phyloP scores from a whole-genome alignment of 805 yeast species.

The Yarrowia sp. region DNA sequence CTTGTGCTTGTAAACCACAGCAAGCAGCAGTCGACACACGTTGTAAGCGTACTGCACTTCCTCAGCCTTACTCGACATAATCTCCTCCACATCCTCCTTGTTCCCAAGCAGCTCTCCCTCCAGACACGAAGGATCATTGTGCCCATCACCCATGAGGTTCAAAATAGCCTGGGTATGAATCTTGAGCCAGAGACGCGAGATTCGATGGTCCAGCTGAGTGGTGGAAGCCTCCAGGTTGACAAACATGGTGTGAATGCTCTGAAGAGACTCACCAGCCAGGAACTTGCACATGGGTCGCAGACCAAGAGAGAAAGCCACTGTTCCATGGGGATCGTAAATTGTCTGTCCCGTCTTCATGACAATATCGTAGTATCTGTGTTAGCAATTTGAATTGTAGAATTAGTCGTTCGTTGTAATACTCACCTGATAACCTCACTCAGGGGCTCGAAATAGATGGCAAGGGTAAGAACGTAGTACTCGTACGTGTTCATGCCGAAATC shows the following conservation, averaged over 20 bases:
- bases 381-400: neutral
- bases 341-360: conserved; percentile 44
- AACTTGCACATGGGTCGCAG: conserved; percentile 45
- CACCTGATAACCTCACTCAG: conserved; percentile 50
- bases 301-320: conserved; percentile 43
- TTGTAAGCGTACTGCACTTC: conserved; percentile 44
- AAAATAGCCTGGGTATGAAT: conserved; percentile 43
- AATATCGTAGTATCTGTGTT: conserved; percentile 44
- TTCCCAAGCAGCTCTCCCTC: conserved; percentile 43
- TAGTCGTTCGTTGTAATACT: conserved; percentile 40
- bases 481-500: conserved; percentile 53
- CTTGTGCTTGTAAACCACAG: conserved; percentile 44
- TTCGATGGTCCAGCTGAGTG: conserved; percentile 41
- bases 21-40: conserved; percentile 42
- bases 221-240: conserved; percentile 41
- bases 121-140: conserved; percentile 42
- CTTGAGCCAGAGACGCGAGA: conserved; percentile 44
- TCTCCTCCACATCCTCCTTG: conserved; percentile 36
- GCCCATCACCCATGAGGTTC: conserved; percentile 43
- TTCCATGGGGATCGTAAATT: conserved; percentile 44
- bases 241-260: conserved; percentile 42
- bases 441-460: conserved; percentile 57
- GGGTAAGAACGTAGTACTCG: conserved; percentile 53
- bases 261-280: conserved; percentile 44
- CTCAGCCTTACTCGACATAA: conserved; percentile 39